Evolutionary conservation across 2,329 filamentous ascomycete genomes (phyloP), one percentile per base, ranked within the genome.

Genomic region (Fusarium sp.): DNA sequence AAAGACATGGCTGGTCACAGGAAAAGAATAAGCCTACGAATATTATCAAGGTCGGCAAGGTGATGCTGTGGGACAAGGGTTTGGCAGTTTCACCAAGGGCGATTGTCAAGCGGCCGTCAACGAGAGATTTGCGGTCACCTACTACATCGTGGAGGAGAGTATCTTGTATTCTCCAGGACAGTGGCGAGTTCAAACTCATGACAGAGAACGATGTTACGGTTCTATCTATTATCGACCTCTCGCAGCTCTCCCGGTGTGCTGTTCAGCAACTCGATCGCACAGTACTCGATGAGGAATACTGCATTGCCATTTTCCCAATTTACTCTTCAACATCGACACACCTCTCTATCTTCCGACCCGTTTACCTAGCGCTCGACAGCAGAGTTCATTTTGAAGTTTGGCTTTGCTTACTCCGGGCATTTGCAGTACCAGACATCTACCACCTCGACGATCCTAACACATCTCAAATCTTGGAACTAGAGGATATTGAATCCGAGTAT

Each of bases 301-400:
- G 94, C 81, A 92, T 99, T 67, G 94, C 93, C 52, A 95, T 99
- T 46, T 97, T 97, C 75, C 95, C 96, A 17, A 94, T 95, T 66
- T 98, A 99, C 78, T 90, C 93, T 1, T 85, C 91, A 11, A 88
- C 88, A 20, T 87, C 92, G 2, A 91, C 88, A 4, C 87, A 91
- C 19, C 83, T 95, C 56, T 91, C 91, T 8, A 87, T 95, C 27
- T 90, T 93, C 61, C 89, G 92, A n/a, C 95, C 96, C 0, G 90
- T 98, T 35, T 97, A 97, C 76, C 83, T 99, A 33, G 92, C 93
- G 5, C 81, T 97, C 44, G 95, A 98, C 71, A 94, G 88, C 25
- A 88, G 94, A 41, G 89, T 97, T 8, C 84, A 97, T n/a, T 97
- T 96, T 73, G 96, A 99, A 77, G 96, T 97, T 14, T 99, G 96